A percentile compares a stretch with the other conserved stretches of the same genome.
These are phyloP conservation scores for Boletus mariae DNA, from an alignment of 1,284 basidiomycete genomes.

Conservation along the genomic window DNA sequence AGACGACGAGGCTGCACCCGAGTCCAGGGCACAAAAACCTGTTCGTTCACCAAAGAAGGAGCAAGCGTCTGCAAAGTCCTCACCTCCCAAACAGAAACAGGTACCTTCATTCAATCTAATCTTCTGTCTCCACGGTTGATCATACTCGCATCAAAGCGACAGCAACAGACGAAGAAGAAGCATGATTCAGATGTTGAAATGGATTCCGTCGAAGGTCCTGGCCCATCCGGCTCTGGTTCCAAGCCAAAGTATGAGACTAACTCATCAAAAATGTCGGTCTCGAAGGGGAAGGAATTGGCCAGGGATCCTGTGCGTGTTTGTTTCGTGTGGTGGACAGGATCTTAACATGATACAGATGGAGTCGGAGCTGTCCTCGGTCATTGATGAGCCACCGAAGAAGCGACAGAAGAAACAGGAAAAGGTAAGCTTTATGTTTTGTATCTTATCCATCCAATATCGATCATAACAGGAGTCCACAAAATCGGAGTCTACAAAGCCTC, in stretches of 20 bases:
- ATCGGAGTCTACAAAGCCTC: conserved; percentile 15
- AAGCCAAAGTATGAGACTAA: conserved; percentile 1
- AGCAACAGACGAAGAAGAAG: conserved; percentile 3
- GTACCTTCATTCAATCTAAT: not conserved
- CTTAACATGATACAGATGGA: conserved; percentile 40
- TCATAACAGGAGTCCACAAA: conserved; percentile 13
- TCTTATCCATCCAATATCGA: not conserved
- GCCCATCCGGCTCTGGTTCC: conserved; percentile 9
- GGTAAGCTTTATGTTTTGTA: conserved; percentile 12
- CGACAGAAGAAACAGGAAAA: conserved; percentile 35
- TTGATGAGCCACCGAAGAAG: conserved; percentile 53
- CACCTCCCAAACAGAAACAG: conserved; percentile 14
- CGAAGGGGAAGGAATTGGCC: conserved; percentile 6
- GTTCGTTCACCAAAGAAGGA: conserved; percentile 11
- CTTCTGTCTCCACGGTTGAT: not conserved
- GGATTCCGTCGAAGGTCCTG: conserved; percentile 3
- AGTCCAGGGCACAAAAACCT: conserved; percentile 1
- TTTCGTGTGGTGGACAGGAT: not conserved
- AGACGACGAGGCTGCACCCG: conserved; percentile 22
- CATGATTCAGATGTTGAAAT: conserved; percentile 12
- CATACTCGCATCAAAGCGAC: not conserved
- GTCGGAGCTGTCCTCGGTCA: conserved; percentile 57
- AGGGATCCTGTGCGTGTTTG: conserved; percentile 22
- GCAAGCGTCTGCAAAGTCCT: not conserved
- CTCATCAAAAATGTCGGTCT: conserved; percentile 4